phyloP scores from a whole-genome alignment of 1,284 basidiomycete genomes.

The Fomitopsis pinicola region DNA sequence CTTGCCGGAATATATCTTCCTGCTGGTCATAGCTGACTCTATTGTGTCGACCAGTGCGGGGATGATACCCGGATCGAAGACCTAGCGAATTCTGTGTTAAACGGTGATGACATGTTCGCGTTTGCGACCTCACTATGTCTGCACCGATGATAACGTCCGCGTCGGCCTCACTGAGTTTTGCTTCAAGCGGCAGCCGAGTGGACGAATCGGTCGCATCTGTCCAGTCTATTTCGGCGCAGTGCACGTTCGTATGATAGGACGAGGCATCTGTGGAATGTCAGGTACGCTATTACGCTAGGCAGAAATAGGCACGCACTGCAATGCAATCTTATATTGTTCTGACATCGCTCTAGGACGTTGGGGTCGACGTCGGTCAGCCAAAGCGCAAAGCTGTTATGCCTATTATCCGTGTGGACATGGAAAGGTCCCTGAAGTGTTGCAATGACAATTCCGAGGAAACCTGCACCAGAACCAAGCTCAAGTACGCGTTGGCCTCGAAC shows the following conservation, averaged over 20 bases:
- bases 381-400: conserved; percentile 23
- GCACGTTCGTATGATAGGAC: conserved; percentile 40
- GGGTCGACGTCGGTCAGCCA: conserved; percentile 65
- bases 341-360: conserved; percentile 59
- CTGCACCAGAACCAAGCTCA: conserved; percentile 69
- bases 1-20: conserved; percentile 11
- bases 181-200: conserved; percentile 17
- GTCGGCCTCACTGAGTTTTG: conserved; percentile 38
- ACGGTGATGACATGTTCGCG: not conserved
- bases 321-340: conserved; percentile 48
- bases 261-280: conserved; percentile 41
- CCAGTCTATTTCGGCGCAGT: conserved; percentile 58
- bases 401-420: not conserved
- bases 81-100: conserved; percentile 33
- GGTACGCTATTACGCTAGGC: not conserved
- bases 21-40: conserved; percentile 37
- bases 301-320: conserved; percentile 50
- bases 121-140: conserved; percentile 49
- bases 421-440: conserved; percentile 39
- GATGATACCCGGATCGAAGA: conserved; percentile 65
- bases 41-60: conserved; percentile 53
- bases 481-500: conserved; percentile 46
- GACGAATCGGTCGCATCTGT: conserved; percentile 42
- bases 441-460: conserved; percentile 65
- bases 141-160: conserved; percentile 64